Percentiles rank a stretch among this genome's conserved stretches.
These are phyloP conservation scores for Terfezia boudieri DNA, from an alignment of 495 filamentous ascomycete genomes.

Conservation along the genomic window DNA sequence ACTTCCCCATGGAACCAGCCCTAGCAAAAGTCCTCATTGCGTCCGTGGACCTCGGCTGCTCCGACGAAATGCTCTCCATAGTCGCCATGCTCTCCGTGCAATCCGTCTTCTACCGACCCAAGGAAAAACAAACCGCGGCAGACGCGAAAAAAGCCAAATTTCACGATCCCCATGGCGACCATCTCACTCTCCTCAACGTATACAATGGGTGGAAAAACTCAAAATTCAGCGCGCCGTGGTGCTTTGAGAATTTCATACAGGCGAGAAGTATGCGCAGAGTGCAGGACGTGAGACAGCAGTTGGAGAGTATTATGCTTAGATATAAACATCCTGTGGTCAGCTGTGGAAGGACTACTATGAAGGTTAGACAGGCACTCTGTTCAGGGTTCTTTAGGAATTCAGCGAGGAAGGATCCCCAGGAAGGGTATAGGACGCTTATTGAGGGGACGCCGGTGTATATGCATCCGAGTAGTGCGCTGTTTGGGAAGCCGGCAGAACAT, in stretches of 20 bases:
- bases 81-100: slow-evolving; percentile 81
- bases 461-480: slow-evolving; percentile 73
- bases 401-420: slow-evolving; percentile 82
- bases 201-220: slow-evolving; percentile 85
- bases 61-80: slow-evolving; percentile 82
- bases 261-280: slow-evolving; percentile 66
- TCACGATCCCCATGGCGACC: slow-evolving; percentile 84
- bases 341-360: slow-evolving; percentile 67
- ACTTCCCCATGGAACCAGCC: slow-evolving; percentile 64
- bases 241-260: slow-evolving; percentile 95
- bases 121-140: slow-evolving; percentile 87
- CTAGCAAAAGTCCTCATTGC: slow-evolving; percentile 78
- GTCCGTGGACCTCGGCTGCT: slow-evolving; percentile 67
- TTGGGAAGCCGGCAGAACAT: slow-evolving; percentile 88
- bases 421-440: slow-evolving; percentile 90
- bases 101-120: slow-evolving; percentile 79
- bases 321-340: slow-evolving; percentile 60
- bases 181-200: slow-evolving; percentile 84
- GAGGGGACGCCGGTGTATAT: slow-evolving; percentile 89
- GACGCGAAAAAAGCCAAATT: slow-evolving; percentile 97
- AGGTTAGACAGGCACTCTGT: slow-evolving; percentile 80
- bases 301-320: slow-evolving; percentile 77
- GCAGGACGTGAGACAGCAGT: slow-evolving; percentile 77
- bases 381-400: slow-evolving; percentile 89
- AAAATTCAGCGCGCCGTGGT: slow-evolving; percentile 71